Evolutionary conservation across 768 basidiomycete species (phyloP), one percentile per base, ranked within the genome.

Genomic region (Suillus subaureus): DNA sequence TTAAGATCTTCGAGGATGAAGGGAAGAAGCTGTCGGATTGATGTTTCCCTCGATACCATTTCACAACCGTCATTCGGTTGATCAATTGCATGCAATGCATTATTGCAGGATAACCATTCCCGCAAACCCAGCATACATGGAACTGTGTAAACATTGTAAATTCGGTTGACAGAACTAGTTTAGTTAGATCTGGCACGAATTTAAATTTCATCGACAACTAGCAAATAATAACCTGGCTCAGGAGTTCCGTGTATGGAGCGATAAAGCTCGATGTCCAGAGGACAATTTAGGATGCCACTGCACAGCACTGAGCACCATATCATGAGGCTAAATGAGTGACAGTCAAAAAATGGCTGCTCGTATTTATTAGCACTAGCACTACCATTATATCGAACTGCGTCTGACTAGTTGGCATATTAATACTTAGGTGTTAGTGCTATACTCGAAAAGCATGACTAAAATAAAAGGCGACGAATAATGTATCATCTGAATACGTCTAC

Each of bases 1-100:
- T 94, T 61, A 83, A 83, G 65, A 92, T 87, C 77, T 93, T 92
- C 74, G 89, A 84, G 77, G 87, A 89, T 67, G 84, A 84, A 61
- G 93, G 93, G 4, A 80, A 88, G 77, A 89, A 89, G 69, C 73
- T 91, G 23, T 64, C 66, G 9, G 77, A 77, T 61, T 77, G 65
- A 76, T 40, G 15, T 40, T 23, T n/a, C 26, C 39, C 31, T 40
- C 21, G 13, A 65, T 61, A 64, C 54, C 18, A 28, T 40, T 7
- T 26, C 31, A 43, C 18, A 35, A 40, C 15, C 18, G 9, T 7
- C 42, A 40, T 40, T 26, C 28, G 18, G 33, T 21, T 28, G 12
- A n/a, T 21, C 11, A 33, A n/a, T n/a, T n/a, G n/a, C n/a, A n/a
- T n/a, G n/a, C n/a, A n/a, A 54, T 12, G 31, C 52, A 55, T 35